Percentiles rank a stretch among this genome's conserved stretches.
Evolutionary conservation across 192 early-diverging fungal species (phyloP).

Genomic region (Dissophora ornata): DNA sequence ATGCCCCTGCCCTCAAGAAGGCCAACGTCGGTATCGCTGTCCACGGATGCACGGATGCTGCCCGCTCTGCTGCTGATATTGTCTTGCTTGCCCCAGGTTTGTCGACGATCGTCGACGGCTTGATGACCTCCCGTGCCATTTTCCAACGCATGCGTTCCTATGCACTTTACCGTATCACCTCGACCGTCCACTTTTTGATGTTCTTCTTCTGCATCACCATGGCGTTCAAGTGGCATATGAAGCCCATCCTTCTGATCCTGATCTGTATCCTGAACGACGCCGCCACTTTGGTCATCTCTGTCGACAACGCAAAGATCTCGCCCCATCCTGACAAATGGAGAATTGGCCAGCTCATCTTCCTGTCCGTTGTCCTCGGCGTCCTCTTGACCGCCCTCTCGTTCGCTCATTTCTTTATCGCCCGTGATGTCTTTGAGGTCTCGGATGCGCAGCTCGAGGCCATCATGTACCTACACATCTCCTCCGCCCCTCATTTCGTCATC

Average conservation of each 20-base stretch:
- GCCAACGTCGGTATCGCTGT: constrained; percentile 98
- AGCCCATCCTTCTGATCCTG: constrained; percentile 83
- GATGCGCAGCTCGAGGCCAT: constrained; percentile 80
- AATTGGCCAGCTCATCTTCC: constrained; percentile 89
- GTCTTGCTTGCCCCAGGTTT: constrained; percentile 90
- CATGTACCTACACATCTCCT: constrained; percentile 95
- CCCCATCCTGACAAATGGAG: constrained; percentile 93
- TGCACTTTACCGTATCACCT: constrained; percentile 94
- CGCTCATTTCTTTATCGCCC: constrained; percentile 85
- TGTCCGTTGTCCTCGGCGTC: constrained; percentile 81
- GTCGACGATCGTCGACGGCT: constrained; percentile 93
- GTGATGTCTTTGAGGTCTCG: constrained; percentile 69
- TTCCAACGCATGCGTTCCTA: constrained; percentile 97
- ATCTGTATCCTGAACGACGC: constrained; percentile 93
- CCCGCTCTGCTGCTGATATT: constrained; percentile 94
- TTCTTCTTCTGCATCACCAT: constrained; percentile 95
- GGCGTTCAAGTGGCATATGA: constrained; percentile 83
- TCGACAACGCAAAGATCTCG: constrained; percentile 95
- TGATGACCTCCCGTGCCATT: constrained; percentile 89
- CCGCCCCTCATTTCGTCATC: constrained; percentile 93
- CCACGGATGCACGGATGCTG: constrained; percentile 94
- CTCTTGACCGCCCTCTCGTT: constrained; percentile 83
- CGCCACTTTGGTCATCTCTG: constrained; percentile 91
- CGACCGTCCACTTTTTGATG: constrained; percentile 94
- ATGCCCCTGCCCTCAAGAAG: constrained; percentile 98